These are phyloP conservation scores for Kluyveromyces nonfermentans DNA, from an alignment of 805 yeast species.

Conservation along the genomic window DNA sequence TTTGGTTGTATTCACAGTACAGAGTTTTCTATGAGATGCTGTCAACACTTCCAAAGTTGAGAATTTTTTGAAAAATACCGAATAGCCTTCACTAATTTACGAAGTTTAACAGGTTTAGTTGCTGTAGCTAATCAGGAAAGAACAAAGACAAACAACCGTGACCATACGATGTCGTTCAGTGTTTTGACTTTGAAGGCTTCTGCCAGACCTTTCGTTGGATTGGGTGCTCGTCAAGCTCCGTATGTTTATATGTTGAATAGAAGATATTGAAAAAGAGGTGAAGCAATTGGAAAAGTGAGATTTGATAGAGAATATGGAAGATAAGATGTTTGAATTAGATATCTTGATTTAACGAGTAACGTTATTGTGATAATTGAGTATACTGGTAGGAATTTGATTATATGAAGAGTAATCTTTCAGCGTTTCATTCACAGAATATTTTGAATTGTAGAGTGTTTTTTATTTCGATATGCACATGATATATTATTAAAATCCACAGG, in stretches of 20 bases:
- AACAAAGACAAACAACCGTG: background rate
- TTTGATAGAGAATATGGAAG: background rate
- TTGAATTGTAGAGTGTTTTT: too few species aligned
- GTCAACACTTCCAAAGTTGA: background rate
- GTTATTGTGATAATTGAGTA: background rate
- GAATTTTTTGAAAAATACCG: background rate
- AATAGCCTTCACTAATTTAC: background rate
- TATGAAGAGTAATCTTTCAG: too few species aligned
- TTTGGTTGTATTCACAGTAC: background rate
- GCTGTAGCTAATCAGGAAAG: background rate
- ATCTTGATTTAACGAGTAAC: background rate
- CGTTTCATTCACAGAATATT: too few species aligned
- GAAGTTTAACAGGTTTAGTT: background rate
- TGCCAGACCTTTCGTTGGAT: constrained; percentile 16
- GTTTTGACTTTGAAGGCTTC: constrained; percentile 20
- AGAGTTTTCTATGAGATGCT: constrained; percentile 1
- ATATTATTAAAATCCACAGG: too few species aligned
- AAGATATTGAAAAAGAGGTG: background rate
- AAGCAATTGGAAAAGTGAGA: background rate
- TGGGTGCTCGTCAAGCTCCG: constrained; percentile 20
- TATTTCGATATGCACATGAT: too few species aligned
- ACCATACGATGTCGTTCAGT: constrained; percentile 22
- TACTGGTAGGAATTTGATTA: too few species aligned
- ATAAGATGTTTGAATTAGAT: background rate
- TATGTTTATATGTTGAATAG: constrained; percentile 3